Evolutionary conservation across 2,329 filamentous ascomycete species (phyloP).

Genomic region (Fusarium pseudoanthophilum): DNA sequence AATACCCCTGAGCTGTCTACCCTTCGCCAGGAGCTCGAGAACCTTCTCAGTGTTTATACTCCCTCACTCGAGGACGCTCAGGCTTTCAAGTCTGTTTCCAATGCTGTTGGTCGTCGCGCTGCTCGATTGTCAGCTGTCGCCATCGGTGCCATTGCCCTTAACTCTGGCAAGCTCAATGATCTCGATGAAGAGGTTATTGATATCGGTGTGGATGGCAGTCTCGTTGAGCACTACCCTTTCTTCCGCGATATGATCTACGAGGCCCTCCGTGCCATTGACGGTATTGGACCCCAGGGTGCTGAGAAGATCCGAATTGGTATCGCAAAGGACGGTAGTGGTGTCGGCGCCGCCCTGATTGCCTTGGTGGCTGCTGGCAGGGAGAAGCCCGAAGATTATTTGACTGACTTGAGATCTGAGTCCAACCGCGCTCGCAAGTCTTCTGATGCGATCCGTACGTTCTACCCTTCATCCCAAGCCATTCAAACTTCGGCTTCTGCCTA

Average conservation of each 20-base stretch:
- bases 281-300: conserved; percentile 81
- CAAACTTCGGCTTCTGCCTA: neutral
- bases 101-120: conserved; percentile 87
- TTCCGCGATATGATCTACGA: conserved; percentile 91
- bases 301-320: conserved; percentile 93
- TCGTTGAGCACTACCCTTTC: conserved; percentile 95
- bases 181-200: conserved; percentile 79
- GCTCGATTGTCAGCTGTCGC: conserved; percentile 89
- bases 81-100: conserved; percentile 84
- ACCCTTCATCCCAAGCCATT: conserved; percentile 7
- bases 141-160: conserved; percentile 84
- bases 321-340: conserved; percentile 90
- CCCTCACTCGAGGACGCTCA: conserved; percentile 85
- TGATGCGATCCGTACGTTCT: conserved; percentile 47
- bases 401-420: conserved; percentile 54
- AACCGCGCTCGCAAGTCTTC: conserved; percentile 49
- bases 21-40: conserved; percentile 81
- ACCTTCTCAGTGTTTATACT: conserved; percentile 78
- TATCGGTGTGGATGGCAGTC: conserved; percentile 91
- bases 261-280: conserved; percentile 78
- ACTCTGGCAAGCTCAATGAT: conserved; percentile 76
- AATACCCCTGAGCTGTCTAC: conserved; percentile 75
- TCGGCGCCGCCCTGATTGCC: conserved; percentile 91
- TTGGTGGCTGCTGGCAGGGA: conserved; percentile 81
- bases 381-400: conserved; percentile 59